A percentile compares a stretch with the other conserved stretches of the same genome.
Conservation (phyloP, 306 rosid genomes). For the Sphenostylis stenocarpa region DNA sequence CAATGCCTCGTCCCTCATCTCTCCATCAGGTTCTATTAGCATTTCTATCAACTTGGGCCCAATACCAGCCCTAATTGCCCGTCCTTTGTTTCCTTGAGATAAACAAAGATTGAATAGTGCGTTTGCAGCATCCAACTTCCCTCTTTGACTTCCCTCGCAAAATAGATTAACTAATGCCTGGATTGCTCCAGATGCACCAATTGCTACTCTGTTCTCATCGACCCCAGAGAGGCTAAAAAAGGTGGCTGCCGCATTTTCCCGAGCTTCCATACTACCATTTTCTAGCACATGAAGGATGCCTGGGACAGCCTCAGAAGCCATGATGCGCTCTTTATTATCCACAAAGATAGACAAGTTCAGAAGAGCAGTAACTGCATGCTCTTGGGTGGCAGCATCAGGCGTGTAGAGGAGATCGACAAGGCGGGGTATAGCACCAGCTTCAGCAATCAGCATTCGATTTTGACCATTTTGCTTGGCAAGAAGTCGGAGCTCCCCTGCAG, state of each 20-base stretch:
- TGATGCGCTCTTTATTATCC: conserved; percentile 66
- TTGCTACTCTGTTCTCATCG: conserved; percentile 59
- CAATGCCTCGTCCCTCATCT: conserved; percentile 78
- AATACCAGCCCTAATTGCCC: conserved; percentile 76
- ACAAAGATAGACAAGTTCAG: conserved; percentile 76
- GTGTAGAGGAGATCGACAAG: conserved; percentile 69
- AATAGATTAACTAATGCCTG: conserved; percentile 70
- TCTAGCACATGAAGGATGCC: conserved; percentile 79
- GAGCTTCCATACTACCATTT: conserved; percentile 83
- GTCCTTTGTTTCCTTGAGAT: conserved; percentile 81
- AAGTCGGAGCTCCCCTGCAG: conserved; percentile 61
- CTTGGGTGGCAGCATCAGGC: conserved; percentile 67
- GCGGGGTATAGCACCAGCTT: conserved; percentile 85
- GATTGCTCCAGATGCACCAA: conserved; percentile 80
- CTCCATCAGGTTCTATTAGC: conserved; percentile 70
- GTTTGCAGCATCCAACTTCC: conserved; percentile 72
- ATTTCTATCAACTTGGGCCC: conserved; percentile 66
- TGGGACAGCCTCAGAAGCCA: conserved; percentile 63
- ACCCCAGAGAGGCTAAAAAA: conserved; percentile 77
- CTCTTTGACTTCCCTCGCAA: conserved; percentile 76
- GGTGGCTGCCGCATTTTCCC: conserved; percentile 95
- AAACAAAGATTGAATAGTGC: conserved; percentile 83
- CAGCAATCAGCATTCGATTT: conserved; percentile 76
- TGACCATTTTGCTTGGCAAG: conserved; percentile 73
- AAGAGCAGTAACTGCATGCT: conserved; percentile 87